Conservation (phyloP, 768 basidiomycete genomes). For the Pulveroboletus frians region DNA sequence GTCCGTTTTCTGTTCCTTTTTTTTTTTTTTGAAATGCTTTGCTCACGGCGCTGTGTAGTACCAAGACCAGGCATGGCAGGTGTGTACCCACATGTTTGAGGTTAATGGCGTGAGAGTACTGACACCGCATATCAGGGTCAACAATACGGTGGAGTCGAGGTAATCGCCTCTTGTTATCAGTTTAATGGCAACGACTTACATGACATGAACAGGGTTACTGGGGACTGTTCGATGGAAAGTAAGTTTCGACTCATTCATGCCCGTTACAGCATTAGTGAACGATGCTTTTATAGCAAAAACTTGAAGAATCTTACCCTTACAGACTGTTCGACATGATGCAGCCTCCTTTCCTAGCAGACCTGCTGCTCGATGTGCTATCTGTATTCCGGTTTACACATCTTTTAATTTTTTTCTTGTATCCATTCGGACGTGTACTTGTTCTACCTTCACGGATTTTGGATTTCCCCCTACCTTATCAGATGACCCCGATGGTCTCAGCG, state of each 20-base stretch:
- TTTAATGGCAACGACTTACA: slow-evolving; percentile 7
- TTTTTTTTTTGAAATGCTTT: background rate
- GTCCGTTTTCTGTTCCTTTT: slow-evolving; percentile 26
- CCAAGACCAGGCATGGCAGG: slow-evolving; percentile 83
- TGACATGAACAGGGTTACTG: slow-evolving; percentile 41
- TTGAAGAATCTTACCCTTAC: slow-evolving; percentile 71
- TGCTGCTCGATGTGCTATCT: slow-evolving; percentile 1
- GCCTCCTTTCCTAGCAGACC: background rate
- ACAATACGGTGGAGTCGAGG: slow-evolving; percentile 78
- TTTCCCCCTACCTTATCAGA: background rate
- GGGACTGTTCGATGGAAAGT: slow-evolving; percentile 65
- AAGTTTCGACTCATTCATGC: slow-evolving; percentile 13
- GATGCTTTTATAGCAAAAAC: slow-evolving; percentile 43
- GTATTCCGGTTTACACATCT: slow-evolving; percentile 3
- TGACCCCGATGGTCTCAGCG: background rate
- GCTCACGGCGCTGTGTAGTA: slow-evolving; percentile 34
- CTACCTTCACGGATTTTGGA: slow-evolving; percentile 2
- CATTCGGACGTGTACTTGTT: slow-evolving; percentile 20
- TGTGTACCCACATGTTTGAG: slow-evolving; percentile 23
- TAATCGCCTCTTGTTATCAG: slow-evolving; percentile 8
- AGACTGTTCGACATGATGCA: slow-evolving; percentile 35
- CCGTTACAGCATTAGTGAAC: slow-evolving; percentile 23
- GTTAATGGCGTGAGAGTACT: slow-evolving; percentile 4
- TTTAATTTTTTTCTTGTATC: slow-evolving; percentile 9
- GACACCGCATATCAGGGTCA: slow-evolving; percentile 36